These are phyloP conservation scores for Cucurbita argyrosperma DNA, from an alignment of 306 rosid species.

Conservation along the genomic window DNA sequence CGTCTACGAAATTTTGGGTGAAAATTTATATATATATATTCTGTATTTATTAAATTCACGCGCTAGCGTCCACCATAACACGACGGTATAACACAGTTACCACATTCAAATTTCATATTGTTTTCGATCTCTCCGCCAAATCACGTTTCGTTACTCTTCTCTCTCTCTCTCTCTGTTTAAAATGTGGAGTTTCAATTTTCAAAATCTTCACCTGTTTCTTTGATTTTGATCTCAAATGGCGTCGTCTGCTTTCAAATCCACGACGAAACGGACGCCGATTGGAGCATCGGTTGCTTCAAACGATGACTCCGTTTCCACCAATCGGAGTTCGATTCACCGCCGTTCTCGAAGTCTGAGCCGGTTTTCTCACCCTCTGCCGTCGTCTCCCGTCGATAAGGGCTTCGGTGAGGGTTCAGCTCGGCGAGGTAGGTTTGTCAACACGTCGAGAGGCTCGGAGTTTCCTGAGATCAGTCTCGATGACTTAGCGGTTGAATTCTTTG, in stretches of 20 bases:
- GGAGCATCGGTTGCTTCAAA: conserved; percentile 32
- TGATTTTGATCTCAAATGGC: conserved; percentile 32
- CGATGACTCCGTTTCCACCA: conserved; percentile 35
- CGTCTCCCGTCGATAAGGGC: conserved; percentile 15
- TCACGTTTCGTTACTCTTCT: not conserved
- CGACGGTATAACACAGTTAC: not conserved
- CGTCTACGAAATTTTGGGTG: too few relatives aligned
- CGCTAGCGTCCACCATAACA: not conserved
- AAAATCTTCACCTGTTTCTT: not conserved
- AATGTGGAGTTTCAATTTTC: conserved; percentile 6
- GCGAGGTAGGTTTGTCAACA: conserved; percentile 65
- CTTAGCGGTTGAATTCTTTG: conserved; percentile 74
- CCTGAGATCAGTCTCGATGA: conserved; percentile 97
- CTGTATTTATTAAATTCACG: not conserved
- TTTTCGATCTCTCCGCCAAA: conserved; percentile 47
- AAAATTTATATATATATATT: not conserved
- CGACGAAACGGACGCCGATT: conserved; percentile 53
- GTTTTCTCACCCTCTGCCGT: conserved; percentile 28
- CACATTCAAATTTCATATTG: conserved; percentile 17
- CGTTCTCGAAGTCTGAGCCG: conserved; percentile 90
- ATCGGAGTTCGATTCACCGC: conserved; percentile 45
- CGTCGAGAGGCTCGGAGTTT: conserved; percentile 68
- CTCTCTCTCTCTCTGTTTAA: conserved; percentile 2
- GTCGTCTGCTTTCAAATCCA: conserved; percentile 89
- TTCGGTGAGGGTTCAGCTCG: conserved; percentile 21